Percentiles rank a stretch among this genome's conserved stretches.
These are phyloP conservation scores for Aspergillus vadensis DNA, from an alignment of 2,329 filamentous ascomycete genomes.

Conservation along the genomic window DNA sequence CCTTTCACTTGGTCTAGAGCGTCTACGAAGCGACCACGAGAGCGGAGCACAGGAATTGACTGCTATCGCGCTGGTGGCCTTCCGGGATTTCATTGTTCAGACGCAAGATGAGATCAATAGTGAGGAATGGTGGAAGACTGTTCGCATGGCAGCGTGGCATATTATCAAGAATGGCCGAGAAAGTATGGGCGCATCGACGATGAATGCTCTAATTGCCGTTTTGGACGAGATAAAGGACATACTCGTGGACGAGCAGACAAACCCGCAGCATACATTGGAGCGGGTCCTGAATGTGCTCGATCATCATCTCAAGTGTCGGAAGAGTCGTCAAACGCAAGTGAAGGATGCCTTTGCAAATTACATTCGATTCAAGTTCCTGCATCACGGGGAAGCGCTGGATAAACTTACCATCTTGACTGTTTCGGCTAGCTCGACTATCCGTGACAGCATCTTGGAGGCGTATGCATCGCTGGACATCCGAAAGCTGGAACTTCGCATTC, in stretches of 20 bases:
- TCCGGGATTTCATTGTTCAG: conserved; percentile 49
- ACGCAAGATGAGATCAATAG: conserved; percentile 21
- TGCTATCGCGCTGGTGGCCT: conserved; percentile 52
- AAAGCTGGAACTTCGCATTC: conserved; percentile 58
- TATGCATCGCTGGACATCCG: conserved; percentile 37
- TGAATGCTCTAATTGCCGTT: conserved; percentile 36
- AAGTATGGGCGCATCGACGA: conserved; percentile 65
- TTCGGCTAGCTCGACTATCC: conserved; percentile 65
- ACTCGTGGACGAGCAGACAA: conserved; percentile 20
- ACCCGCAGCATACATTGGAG: conserved; percentile 20
- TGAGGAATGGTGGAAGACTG: conserved; percentile 56
- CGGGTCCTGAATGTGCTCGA: conserved; percentile 30
- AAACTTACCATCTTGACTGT: conserved; percentile 59
- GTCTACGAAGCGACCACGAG: conserved; percentile 58
- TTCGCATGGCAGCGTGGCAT: conserved; percentile 63
- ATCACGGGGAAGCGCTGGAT: conserved; percentile 2
- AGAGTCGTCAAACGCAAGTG: conserved; percentile 25
- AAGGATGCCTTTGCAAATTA: conserved; percentile 30
- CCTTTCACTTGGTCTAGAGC: conserved; percentile 51
- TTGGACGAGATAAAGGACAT: conserved; percentile 29
- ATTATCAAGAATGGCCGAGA: conserved; percentile 67
- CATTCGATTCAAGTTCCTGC: conserved; percentile 23
- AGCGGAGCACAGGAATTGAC: conserved; percentile 64
- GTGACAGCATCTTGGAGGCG: conserved; percentile 49
- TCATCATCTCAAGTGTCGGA: conserved; percentile 26